Percentiles rank a stretch among this genome's conserved stretches.
phyloP scores from a whole-genome alignment of 768 basidiomycete genomes.

The Trametes elegans region DNA sequence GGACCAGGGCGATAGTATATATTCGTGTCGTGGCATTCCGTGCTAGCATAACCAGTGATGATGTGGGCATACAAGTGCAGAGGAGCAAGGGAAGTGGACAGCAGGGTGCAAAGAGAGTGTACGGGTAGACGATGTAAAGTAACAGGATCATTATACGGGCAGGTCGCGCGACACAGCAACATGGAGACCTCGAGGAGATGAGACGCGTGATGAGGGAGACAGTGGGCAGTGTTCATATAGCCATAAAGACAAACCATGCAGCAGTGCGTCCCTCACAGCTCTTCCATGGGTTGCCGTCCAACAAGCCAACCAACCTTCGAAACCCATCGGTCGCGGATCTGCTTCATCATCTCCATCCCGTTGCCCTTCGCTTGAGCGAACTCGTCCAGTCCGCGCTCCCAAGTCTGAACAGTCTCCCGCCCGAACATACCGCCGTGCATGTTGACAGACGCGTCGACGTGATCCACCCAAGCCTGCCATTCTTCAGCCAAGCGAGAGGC shows the following conservation, averaged over 20 bases:
- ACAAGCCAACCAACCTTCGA: constrained; percentile 77
- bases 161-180: neutral
- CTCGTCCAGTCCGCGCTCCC: constrained; percentile 69
- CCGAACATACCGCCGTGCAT: constrained; percentile 78
- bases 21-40: constrained; percentile 11
- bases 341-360: constrained; percentile 41
- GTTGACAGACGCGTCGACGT: constrained; percentile 70
- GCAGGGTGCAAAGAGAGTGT: constrained; percentile 5
- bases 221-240: constrained; percentile 9
- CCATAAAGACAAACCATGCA: constrained; percentile 5
- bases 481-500: constrained; percentile 67
- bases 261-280: constrained; percentile 23
- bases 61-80: constrained; percentile 13
- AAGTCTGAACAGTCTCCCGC: constrained; percentile 60
- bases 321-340: constrained; percentile 65
- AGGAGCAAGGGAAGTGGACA: constrained; percentile 3
- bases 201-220: neutral
- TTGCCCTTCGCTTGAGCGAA: constrained; percentile 54
- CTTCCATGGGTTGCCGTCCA: constrained; percentile 42
- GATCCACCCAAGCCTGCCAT: constrained; percentile 76
- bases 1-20: neutral
- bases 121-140: neutral
- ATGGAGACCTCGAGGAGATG: neutral
- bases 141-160: neutral
- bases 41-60: constrained; percentile 11